A percentile compares a stretch with the other conserved stretches of the same genome.
phyloP scores from a whole-genome alignment of 208 protist genomes.

The Borovskyia barvae region DNA sequence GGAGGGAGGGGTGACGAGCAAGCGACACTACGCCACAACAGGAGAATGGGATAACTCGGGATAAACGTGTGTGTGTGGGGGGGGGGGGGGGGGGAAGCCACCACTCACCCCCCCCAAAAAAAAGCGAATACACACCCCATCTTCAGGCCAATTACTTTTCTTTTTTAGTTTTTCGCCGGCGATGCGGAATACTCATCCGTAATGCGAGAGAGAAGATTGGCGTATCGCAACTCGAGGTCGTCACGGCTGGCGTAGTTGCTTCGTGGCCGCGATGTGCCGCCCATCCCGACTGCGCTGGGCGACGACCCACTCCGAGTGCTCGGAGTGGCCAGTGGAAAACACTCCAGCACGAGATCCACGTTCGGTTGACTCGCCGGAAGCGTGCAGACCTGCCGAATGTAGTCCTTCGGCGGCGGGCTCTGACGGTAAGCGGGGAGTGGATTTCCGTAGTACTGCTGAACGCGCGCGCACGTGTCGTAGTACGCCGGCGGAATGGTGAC shows the following conservation, averaged over 20 bases:
- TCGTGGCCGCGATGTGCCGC: not conserved
- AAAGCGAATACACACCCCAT: not conserved
- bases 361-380: constrained; percentile 3
- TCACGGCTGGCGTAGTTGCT: not conserved
- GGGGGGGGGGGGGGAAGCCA: too few relatives aligned
- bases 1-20: too few relatives aligned
- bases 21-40: too few relatives aligned
- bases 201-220: constrained; percentile 13
- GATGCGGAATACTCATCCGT: too few relatives aligned
- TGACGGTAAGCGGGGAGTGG: not conserved
- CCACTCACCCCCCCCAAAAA: not conserved
- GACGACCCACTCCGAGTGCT: not conserved
- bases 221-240: constrained; percentile 16
- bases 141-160: too few relatives aligned
- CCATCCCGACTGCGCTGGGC: not conserved
- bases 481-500: constrained; percentile 30
- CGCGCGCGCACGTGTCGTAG: constrained; percentile 42
- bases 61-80: too few relatives aligned
- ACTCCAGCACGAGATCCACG: constrained; percentile 1
- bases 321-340: not conserved
- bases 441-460: constrained; percentile 14
- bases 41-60: too few relatives aligned
- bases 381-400: constrained; percentile 3
- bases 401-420: too few relatives aligned
- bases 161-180: too few relatives aligned